phyloP scores from a whole-genome alignment of 1,284 basidiomycete species.

The Trichosporon inkin region DNA sequence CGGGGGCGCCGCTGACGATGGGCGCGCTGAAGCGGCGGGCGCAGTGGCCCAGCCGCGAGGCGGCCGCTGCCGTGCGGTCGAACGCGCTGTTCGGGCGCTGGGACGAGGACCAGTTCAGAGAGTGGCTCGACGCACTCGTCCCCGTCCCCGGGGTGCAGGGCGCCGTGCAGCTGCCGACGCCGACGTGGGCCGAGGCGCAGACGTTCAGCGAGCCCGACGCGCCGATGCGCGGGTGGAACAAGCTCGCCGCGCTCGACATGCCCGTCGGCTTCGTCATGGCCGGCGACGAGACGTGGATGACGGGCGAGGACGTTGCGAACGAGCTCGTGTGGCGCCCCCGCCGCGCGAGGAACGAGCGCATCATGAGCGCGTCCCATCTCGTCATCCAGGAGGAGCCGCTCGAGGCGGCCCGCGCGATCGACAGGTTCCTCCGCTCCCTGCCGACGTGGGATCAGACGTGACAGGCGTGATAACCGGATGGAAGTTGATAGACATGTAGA shows the following conservation, averaged over 20 bases:
- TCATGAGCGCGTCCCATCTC: slow-evolving; percentile 37
- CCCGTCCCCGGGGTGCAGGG: background rate
- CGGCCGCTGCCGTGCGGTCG: slow-evolving; percentile 58
- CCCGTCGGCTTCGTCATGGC: slow-evolving; percentile 39
- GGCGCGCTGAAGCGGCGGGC: slow-evolving; percentile 62
- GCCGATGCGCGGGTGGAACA: slow-evolving; percentile 35
- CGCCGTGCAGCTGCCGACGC: slow-evolving; percentile 34
- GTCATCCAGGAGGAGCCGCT: slow-evolving; percentile 42
- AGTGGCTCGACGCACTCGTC: slow-evolving; percentile 65
- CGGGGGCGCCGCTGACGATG: slow-evolving; percentile 24
- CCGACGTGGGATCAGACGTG: background rate
- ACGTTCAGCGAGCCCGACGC: slow-evolving; percentile 35
- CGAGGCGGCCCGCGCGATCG: slow-evolving; percentile 32
- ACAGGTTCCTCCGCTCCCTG: slow-evolving; percentile 32
- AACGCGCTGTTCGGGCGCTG: slow-evolving; percentile 46
- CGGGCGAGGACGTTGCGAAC: slow-evolving; percentile 25
- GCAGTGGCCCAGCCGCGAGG: slow-evolving; percentile 54
- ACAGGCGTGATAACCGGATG: too few species aligned
- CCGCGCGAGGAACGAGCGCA: slow-evolving; percentile 30
- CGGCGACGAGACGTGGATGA: slow-evolving; percentile 26
- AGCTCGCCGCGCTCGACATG: slow-evolving; percentile 25
- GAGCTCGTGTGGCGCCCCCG: slow-evolving; percentile 38
- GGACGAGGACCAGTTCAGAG: slow-evolving; percentile 61
- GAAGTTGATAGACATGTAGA: too few species aligned
- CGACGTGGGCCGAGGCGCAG: slow-evolving; percentile 35